Evolutionary conservation across 495 filamentous ascomycete species (phyloP).

Genomic region (Xylaria nigripes): DNA sequence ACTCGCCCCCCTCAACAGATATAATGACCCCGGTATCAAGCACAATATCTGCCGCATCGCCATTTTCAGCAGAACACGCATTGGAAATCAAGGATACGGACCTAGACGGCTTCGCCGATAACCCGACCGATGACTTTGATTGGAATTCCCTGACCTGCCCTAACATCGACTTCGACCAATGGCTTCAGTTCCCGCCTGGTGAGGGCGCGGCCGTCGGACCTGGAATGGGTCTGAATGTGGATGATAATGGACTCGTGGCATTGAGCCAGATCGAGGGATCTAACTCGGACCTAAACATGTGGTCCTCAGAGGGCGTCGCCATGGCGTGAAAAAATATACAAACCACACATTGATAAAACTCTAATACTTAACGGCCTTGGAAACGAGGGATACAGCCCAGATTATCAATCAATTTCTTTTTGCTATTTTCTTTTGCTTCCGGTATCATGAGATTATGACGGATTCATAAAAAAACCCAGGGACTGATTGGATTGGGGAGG

Average conservation of each 20-base stretch:
- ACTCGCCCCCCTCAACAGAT: constrained; percentile 29
- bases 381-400: too few species aligned
- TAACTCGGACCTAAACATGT: background rate
- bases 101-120: constrained; percentile 18
- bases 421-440: background rate
- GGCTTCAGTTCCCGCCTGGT: constrained; percentile 35
- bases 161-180: constrained; percentile 39
- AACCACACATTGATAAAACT: too few species aligned
- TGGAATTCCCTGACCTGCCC: constrained; percentile 29
- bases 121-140: constrained; percentile 28
- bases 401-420: too few species aligned
- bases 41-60: constrained; percentile 8
- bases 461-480: background rate
- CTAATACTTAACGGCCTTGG: too few species aligned
- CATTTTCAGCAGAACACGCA: constrained; percentile 14
- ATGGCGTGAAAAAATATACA: background rate
- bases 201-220: constrained; percentile 15
- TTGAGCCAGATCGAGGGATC: constrained; percentile 12
- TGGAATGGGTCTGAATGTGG: constrained; percentile 7
- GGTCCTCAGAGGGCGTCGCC: background rate
- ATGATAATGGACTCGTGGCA: constrained; percentile 8
- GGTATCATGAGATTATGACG: background rate
- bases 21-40: constrained; percentile 27
- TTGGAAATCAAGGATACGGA: constrained; percentile 4
- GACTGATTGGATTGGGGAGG: background rate